phyloP scores from a whole-genome alignment of 2,329 filamentous ascomycete genomes.

The Colletotrichum sp. region DNA sequence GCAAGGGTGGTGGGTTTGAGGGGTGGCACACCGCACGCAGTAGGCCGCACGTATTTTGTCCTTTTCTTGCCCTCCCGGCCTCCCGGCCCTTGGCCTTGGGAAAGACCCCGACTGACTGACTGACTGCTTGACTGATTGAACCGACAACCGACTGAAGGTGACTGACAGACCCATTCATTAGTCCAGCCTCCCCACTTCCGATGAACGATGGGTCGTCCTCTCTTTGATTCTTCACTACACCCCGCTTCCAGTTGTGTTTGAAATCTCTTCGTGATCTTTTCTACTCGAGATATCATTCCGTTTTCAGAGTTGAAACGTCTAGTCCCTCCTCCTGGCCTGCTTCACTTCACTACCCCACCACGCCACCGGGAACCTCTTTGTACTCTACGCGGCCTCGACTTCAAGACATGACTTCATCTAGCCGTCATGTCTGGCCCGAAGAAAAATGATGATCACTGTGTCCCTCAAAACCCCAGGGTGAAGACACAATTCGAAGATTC shows the following conservation, averaged over 20 bases:
- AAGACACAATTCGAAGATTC: constrained; percentile 27
- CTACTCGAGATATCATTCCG: background rate
- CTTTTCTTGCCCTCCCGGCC: background rate
- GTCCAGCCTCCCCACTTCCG: constrained; percentile 5
- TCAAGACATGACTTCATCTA: constrained; percentile 1
- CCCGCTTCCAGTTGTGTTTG: background rate
- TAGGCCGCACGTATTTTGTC: background rate
- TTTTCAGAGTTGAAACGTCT: background rate
- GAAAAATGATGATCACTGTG: constrained; percentile 19
- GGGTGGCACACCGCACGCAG: background rate
- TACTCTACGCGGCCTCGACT: background rate
- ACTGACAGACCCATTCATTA: background rate
- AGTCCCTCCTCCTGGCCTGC: background rate
- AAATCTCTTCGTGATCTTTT: background rate
- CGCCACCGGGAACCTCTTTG: background rate
- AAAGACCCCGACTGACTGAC: background rate
- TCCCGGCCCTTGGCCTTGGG: background rate
- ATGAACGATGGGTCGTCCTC: background rate
- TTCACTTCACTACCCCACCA: background rate
- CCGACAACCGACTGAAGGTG: background rate
- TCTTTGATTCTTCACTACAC: background rate
- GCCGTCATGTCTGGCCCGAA: constrained; percentile 24
- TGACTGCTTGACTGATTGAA: background rate
- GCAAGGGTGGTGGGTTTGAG: background rate
- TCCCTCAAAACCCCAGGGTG: constrained; percentile 25